These are phyloP conservation scores for Daldinia vernicosa DNA, from an alignment of 495 filamentous ascomycete species.

Conservation along the genomic window DNA sequence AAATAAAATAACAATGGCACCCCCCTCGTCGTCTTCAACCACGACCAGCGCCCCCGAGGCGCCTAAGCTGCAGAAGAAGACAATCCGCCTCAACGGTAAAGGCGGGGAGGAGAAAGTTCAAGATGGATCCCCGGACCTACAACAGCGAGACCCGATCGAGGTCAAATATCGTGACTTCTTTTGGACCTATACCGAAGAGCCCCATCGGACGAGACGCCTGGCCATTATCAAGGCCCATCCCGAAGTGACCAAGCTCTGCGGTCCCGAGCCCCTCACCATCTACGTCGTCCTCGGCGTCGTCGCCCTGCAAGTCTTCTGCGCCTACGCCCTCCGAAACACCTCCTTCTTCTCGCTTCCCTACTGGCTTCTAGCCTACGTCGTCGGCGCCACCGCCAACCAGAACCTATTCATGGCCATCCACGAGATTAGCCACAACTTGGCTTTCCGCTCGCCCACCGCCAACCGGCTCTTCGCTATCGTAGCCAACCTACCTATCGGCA, in stretches of 20 bases:
- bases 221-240: constrained; percentile 99
- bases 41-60: constrained; percentile 40
- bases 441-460: constrained; percentile 82
- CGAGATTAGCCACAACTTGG: constrained; percentile 98
- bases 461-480: constrained; percentile 90
- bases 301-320: constrained; percentile 78
- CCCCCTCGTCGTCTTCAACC: constrained; percentile 43
- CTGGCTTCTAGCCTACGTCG: constrained; percentile 86
- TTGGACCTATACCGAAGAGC: constrained; percentile 99
- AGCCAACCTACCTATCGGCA: constrained; percentile 93
- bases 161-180: constrained; percentile 64
- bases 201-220: constrained; percentile 86
- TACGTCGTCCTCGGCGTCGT: constrained; percentile 89
- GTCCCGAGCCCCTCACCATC: constrained; percentile 94
- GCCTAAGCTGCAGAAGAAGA: constrained; percentile 39
- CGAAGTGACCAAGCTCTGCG: constrained; percentile 98
- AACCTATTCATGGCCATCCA: constrained; percentile 99
- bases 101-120: constrained; percentile 30
- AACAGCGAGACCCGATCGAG: constrained; percentile 50
- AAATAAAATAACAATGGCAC: constrained; percentile 38
- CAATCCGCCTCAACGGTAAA: constrained; percentile 41
- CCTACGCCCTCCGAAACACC: constrained; percentile 79
- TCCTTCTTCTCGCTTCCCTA: constrained; percentile 84
- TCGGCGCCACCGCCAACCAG: constrained; percentile 97
- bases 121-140: constrained; percentile 25